Evolutionary conservation across 768 basidiomycete species (phyloP), one percentile per base, ranked within the genome.

Genomic region (Pleurotus giganteus): DNA sequence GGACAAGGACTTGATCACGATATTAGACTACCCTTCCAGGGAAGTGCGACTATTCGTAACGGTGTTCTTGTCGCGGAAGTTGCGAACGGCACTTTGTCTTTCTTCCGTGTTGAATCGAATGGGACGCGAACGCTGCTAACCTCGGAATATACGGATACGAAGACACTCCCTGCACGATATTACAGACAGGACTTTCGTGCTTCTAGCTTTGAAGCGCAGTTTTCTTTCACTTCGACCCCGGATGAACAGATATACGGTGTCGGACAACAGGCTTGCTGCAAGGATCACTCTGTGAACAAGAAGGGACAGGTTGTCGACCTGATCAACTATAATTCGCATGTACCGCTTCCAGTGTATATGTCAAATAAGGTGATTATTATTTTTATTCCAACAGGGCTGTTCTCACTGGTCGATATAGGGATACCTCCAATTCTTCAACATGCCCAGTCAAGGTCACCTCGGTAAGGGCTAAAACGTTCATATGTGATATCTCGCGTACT

Each of bases 281-380:
- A 64, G 12, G 71, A 72, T 46, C 60, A 71, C 54, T 63, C 69
- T 0, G 66, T 74, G 2, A 72, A 72, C 56, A 71, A 72, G 63
- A 73, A 73, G 62, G 67, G 70, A 2, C 69, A 74, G 47, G 66
- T 68, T n/a, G 63, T 72, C 15, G 71, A 73, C 55, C 53, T 73
- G 17, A 66, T 71, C 29, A 72, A 72, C 46, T 73, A 61, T 53
- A 72, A 73, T 50, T 71, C 70, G 2, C 69, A 71, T 55, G 68
- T 70, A 17, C 64, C 70, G 9, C 44, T 73, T 9, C 71, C 71
- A 2, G 61, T 73, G 23, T 70, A 69, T 53, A 73, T 71, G 69
- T 71, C 71, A 11, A 70, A 69, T 62, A 73, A 71, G 61, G 70
- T 67, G 43, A 34, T 49, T 34, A 9, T 54, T 28, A 21, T 53